Evolutionary conservation across 2,329 filamentous ascomycete genomes (phyloP).

Genomic region (Ophiostoma novo-ulmi): DNA sequence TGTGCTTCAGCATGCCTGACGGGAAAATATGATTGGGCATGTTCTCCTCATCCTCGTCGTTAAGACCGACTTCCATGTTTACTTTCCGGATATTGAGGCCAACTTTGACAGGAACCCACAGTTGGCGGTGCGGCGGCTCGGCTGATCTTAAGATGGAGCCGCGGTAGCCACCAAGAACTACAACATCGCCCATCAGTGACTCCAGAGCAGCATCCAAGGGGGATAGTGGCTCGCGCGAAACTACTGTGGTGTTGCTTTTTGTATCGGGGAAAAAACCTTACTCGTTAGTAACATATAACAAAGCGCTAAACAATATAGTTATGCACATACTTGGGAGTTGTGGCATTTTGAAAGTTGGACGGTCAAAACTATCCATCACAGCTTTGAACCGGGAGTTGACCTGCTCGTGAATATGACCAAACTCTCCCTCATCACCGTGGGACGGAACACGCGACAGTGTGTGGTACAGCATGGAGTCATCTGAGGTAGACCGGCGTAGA

Average conservation of each 20-base stretch:
- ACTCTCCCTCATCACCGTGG: constrained; percentile 75
- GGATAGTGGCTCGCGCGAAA: constrained; percentile 17
- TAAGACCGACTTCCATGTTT: constrained; percentile 79
- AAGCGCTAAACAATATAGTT: background rate
- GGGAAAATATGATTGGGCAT: constrained; percentile 81
- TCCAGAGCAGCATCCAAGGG: constrained; percentile 52
- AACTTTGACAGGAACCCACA: constrained; percentile 93
- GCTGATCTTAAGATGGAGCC: constrained; percentile 85
- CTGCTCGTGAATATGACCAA: constrained; percentile 73
- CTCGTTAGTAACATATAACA: background rate
- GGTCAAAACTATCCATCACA: constrained; percentile 79
- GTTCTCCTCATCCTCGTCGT: constrained; percentile 72
- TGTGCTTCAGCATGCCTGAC: constrained; percentile 83
- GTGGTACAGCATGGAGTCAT: constrained; percentile 73
- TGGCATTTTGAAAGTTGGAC: constrained; percentile 68
- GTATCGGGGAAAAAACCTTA: constrained; percentile 31
- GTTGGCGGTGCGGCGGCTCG: constrained; percentile 73
- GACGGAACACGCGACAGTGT: constrained; percentile 74
- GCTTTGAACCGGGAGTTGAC: constrained; percentile 87
- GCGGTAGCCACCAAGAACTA: constrained; percentile 84
- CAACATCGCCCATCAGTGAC: constrained; percentile 73
- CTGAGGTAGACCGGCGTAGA: constrained; percentile 62
- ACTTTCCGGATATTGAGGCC: constrained; percentile 88
- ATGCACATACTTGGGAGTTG: constrained; percentile 46
- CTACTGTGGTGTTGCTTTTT: background rate